These are phyloP conservation scores for Rutstroemia sp. DNA, from an alignment of 2,329 filamentous ascomycete genomes.

Conservation along the genomic window DNA sequence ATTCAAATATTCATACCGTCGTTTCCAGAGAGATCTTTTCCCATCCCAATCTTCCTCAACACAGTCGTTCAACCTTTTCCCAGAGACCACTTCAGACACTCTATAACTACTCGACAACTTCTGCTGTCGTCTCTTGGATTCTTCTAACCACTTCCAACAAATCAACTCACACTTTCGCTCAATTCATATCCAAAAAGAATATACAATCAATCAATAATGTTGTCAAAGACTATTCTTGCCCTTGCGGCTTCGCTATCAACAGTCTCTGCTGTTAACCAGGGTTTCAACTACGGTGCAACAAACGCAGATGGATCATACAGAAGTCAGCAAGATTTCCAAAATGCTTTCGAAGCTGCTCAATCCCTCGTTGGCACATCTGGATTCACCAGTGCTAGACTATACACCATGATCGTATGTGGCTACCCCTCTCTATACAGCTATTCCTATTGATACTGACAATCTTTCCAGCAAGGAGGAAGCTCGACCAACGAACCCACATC, in stretches of 20 bases:
- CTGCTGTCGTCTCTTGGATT: too few species aligned
- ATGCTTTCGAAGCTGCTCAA: constrained; percentile 60
- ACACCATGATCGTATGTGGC: constrained; percentile 49
- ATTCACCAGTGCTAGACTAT: constrained; percentile 66
- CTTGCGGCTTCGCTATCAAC: constrained; percentile 25
- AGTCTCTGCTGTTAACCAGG: constrained; percentile 41
- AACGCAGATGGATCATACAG: constrained; percentile 55
- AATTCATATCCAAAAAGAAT: too few species aligned
- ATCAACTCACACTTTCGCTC: too few species aligned
- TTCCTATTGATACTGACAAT: constrained; percentile 17
- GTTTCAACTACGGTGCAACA: constrained; percentile 62
- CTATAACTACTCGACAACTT: too few species aligned
- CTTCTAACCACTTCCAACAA: too few species aligned
- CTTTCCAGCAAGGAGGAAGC: constrained; percentile 47
- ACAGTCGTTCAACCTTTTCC: too few species aligned
- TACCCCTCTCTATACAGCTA: too few species aligned
- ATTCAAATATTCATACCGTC: too few species aligned
- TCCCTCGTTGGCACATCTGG: constrained; percentile 55
- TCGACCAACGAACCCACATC: constrained; percentile 57
- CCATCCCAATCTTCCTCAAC: too few species aligned
- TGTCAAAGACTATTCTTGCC: constrained; percentile 21
- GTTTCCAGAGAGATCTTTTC: too few species aligned
- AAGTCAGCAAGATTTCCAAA: constrained; percentile 56
- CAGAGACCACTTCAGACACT: too few species aligned
- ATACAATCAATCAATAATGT: constrained; percentile 17